These are phyloP conservation scores for Thecaphora thlaspeos DNA, from an alignment of 1,284 basidiomycete genomes.

Conservation along the genomic window DNA sequence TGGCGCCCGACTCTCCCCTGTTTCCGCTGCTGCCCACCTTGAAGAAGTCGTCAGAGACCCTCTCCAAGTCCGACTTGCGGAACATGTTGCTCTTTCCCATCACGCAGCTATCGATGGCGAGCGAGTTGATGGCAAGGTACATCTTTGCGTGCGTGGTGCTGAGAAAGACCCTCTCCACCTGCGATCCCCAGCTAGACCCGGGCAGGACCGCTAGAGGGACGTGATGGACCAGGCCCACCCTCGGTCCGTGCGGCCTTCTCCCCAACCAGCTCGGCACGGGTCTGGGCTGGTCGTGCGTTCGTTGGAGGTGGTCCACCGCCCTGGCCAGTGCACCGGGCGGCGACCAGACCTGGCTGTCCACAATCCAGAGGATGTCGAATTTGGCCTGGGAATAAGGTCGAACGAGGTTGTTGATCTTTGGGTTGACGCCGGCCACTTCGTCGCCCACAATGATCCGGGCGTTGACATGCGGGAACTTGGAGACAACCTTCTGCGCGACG, in stretches of 20 bases:
- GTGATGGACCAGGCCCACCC: slow-evolving; percentile 87
- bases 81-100: slow-evolving; percentile 97
- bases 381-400: slow-evolving; percentile 73
- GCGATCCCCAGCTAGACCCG: slow-evolving; percentile 66
- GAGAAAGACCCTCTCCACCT: slow-evolving; percentile 88
- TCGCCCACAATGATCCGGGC: slow-evolving; percentile 55
- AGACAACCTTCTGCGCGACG: slow-evolving; percentile 42
- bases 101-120: slow-evolving; percentile 88
- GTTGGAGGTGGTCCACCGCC: slow-evolving; percentile 72
- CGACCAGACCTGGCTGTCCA: slow-evolving; percentile 88
- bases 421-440: slow-evolving; percentile 76
- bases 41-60: slow-evolving; percentile 57
- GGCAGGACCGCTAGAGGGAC: slow-evolving; percentile 82
- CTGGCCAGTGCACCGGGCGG: slow-evolving; percentile 78
- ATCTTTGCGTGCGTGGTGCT: slow-evolving; percentile 98
- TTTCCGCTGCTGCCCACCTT: slow-evolving; percentile 35
- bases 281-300: slow-evolving; percentile 41
- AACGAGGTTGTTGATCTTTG: slow-evolving; percentile 95
- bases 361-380: slow-evolving; percentile 91
- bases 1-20: slow-evolving; percentile 38
- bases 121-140: slow-evolving; percentile 89
- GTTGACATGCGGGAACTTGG: slow-evolving; percentile 41
- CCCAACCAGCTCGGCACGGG: slow-evolving; percentile 37
- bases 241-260: slow-evolving; percentile 26
- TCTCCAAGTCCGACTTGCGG: slow-evolving; percentile 79